Base-by-base conservation (phyloP, 345 rosid species). In the Zanthoxylum bungeanum region DNA sequence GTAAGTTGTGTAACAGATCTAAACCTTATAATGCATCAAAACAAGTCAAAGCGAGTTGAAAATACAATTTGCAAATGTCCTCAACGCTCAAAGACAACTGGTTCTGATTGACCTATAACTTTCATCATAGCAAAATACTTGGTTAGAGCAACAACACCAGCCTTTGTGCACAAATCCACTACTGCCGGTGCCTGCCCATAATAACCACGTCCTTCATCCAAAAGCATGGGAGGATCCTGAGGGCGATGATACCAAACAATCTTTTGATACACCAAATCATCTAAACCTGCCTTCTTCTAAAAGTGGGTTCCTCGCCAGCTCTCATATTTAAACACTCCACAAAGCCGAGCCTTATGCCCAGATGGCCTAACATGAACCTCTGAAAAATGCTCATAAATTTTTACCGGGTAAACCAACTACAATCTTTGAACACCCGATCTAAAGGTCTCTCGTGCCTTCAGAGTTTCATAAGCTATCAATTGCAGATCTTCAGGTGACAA, bases 151-250 rank as follows among this genome's bases (percentile, higher is more conserved):
- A 82, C 24, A 19, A 83, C 90, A 75, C 99, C 97, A 16, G 97
- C 93, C 76, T 85, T 79, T 49, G 81, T 79, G 73, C 98, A 95
- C 44, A 95, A 78, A 76, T 88, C 92, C 69, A 92, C 88, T 7
- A 89, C 81, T 0, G 93, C 92, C 2, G 97, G 99, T 36, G 95
- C 91, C 67, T 86, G 99, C 50, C 99, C 99, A 59, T 90, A 95
- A 78, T 78, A 92, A 30, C 70, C 75, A 58, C 91, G 71, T 31
- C 92, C 85, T 77, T 90, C 85, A 3, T 94, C 75, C 68, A 81
- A 69, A 66, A 92, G 95, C 70, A 90, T 83, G 9, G 71, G 71
- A 5, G 98, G 92, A 79, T 94, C 98, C 63, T 90, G 97, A 75
- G 91, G 87, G 73, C 98, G 82, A 37, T 79, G 69, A 68, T 83